phyloP scores from a whole-genome alignment of 257 asterid genomes.

The Fraxinus anomala region DNA sequence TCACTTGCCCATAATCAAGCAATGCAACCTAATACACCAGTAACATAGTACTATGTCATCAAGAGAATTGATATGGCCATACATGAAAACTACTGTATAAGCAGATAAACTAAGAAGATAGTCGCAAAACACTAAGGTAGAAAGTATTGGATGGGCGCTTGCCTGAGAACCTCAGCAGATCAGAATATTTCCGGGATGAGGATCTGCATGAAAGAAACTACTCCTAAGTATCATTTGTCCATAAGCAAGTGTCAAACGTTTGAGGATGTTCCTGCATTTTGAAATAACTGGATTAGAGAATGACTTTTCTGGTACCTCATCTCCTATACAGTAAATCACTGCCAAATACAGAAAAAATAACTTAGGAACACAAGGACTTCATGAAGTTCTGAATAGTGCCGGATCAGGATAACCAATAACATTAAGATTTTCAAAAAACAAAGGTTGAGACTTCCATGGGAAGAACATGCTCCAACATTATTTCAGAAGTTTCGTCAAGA shows the following conservation, averaged over 20 bases:
- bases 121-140: conserved; percentile 18
- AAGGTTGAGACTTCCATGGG: not conserved
- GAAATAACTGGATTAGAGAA: conserved; percentile 21
- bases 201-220: conserved; percentile 98
- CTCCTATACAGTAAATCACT: not conserved
- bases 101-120: conserved; percentile 19
- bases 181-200: conserved; percentile 97
- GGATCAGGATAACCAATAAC: not conserved
- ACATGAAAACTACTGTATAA: conserved; percentile 4
- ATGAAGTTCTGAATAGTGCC: not conserved
- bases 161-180: conserved; percentile 93
- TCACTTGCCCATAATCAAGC: conserved; percentile 99
- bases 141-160: conserved; percentile 32
- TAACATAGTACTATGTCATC: not conserved
- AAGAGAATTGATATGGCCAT: not conserved
- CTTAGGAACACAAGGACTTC: not conserved
- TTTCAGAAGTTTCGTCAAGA: not conserved
- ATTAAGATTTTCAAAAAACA: conserved; percentile 4
- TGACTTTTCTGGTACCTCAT: conserved; percentile 17
- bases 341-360: not conserved
- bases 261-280: conserved; percentile 78
- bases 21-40: conserved; percentile 69
- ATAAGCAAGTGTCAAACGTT: conserved; percentile 83
- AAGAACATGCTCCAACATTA: not conserved
- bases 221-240: conserved; percentile 97